These are phyloP conservation scores for Onygenales sp. DNA, from an alignment of 2,329 filamentous ascomycete species.

Conservation along the genomic window DNA sequence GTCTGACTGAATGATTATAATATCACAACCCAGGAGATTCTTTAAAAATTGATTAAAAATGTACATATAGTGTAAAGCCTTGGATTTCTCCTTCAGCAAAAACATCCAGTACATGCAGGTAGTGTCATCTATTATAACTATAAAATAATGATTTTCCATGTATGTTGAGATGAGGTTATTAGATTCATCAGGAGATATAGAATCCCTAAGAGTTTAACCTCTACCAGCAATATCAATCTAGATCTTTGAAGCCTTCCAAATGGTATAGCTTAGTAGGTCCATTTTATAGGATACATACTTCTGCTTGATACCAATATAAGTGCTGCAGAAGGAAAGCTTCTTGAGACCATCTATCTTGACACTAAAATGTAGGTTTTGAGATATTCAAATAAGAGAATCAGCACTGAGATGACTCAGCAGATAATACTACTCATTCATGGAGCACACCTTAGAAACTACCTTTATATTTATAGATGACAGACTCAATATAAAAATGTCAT, in stretches of 20 bases:
- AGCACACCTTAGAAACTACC: fast-evolving
- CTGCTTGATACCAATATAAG: not conserved
- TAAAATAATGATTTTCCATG: not conserved
- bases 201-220: not conserved
- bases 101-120: not conserved
- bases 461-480: no score
- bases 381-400: no score
- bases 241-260: not conserved
- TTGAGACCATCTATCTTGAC: not conserved
- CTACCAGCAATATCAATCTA: not conserved
- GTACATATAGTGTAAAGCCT: not conserved
- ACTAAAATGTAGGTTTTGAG: no score
- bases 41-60: not conserved
- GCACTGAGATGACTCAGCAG: no score
- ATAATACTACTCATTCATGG: no score
- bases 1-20: not conserved
- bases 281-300: not conserved
- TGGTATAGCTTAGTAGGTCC: not conserved
- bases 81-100: not conserved
- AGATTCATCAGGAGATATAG: not conserved
- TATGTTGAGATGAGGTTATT: not conserved
- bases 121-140: not conserved
- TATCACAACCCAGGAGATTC: not conserved
- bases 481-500: no score
- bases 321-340: not conserved